Evolutionary conservation across 495 filamentous ascomycete genomes (phyloP).

Genomic region (Lophium mytilinum): DNA sequence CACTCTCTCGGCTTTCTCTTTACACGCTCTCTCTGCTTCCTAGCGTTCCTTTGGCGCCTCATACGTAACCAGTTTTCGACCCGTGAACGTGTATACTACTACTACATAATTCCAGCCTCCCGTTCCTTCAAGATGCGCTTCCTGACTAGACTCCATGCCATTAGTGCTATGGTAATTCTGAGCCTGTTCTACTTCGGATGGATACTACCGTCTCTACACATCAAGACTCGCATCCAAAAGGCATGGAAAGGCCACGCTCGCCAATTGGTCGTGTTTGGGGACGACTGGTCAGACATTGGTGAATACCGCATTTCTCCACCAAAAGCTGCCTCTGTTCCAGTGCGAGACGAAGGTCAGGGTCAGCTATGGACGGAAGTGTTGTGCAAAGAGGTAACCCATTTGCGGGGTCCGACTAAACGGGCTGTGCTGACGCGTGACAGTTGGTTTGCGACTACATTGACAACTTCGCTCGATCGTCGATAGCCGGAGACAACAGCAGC

Average conservation of each 20-base stretch:
- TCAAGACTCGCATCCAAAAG: conserved; percentile 12
- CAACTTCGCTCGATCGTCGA: conserved; percentile 18
- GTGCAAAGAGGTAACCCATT: conserved; percentile 13
- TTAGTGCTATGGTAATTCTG: background rate
- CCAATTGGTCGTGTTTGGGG: conserved; percentile 22
- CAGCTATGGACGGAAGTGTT: conserved; percentile 16
- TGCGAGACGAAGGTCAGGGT: conserved; percentile 15
- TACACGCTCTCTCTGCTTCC: background rate
- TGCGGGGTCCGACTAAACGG: background rate
- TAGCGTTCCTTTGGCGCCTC: background rate
- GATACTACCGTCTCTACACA: conserved; percentile 6
- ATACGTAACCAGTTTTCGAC: background rate
- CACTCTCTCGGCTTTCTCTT: background rate
- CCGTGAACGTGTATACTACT: background rate
- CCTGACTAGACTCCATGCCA: conserved; percentile 9
- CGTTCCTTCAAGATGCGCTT: conserved; percentile 12
- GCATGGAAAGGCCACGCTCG: conserved; percentile 14
- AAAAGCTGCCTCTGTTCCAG: conserved; percentile 1
- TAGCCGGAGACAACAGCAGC: background rate
- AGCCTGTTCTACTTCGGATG: conserved; percentile 13
- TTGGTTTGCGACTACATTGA: conserved; percentile 16
- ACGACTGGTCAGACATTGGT: conserved; percentile 22
- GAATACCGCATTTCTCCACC: conserved; percentile 20
- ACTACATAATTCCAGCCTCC: background rate
- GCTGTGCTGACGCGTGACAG: conserved; percentile 1